Conservation (phyloP, 805 yeast species). For the Lipomyces spencermartinsiae region DNA sequence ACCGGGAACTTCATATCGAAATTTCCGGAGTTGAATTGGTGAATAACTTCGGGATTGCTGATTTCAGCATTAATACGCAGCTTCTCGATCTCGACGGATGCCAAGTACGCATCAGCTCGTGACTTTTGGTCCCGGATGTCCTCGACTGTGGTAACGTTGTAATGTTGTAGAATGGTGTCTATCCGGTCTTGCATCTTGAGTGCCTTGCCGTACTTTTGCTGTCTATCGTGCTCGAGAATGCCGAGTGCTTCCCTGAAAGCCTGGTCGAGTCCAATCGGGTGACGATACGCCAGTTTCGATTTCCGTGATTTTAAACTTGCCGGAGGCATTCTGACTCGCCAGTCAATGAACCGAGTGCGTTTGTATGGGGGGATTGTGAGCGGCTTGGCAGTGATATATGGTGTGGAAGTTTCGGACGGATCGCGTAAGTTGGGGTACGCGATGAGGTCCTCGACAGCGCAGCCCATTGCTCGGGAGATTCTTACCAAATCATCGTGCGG, state of each 20-base stretch:
- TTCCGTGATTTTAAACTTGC: conserved; percentile 18
- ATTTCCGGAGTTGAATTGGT: conserved; percentile 58
- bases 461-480: conserved; percentile 32
- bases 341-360: conserved; percentile 32
- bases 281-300: conserved; percentile 52
- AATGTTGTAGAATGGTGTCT: conserved; percentile 21
- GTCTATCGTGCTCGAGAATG: conserved; percentile 52
- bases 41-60: conserved; percentile 83
- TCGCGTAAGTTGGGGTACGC: conserved; percentile 18
- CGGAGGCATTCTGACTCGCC: conserved; percentile 19
- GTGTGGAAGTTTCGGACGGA: conserved; percentile 3
- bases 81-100: conserved; percentile 28
- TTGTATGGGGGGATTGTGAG: conserved; percentile 22
- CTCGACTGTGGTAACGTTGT: conserved; percentile 5
- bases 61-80: conserved; percentile 67
- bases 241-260: conserved; percentile 70
- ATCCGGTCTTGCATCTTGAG: conserved; percentile 6
- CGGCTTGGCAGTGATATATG: conserved; percentile 23
- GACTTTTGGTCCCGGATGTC: conserved; percentile 17
- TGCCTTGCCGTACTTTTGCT: conserved; percentile 27
- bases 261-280: conserved; percentile 69
- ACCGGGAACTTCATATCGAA: conserved; percentile 78
- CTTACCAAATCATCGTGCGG: not conserved
- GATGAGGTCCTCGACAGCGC: conserved; percentile 25
- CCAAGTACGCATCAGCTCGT: conserved; percentile 19